Base-by-base conservation (phyloP, 495 filamentous ascomycete species). In the Hypoxylon intermedium region DNA sequence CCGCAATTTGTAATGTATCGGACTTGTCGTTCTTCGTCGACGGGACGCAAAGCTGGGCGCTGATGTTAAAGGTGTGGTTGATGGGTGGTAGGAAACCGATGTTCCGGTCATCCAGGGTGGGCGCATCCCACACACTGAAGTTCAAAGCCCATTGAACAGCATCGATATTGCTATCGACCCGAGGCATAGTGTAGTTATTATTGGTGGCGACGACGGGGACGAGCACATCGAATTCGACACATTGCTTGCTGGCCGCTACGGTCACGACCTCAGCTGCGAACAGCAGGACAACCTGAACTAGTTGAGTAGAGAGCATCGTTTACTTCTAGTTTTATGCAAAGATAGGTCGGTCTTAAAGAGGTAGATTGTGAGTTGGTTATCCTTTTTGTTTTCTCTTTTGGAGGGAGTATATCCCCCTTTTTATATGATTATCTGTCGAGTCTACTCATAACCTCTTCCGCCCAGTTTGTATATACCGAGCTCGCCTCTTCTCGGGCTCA, bases 1-100 rank as follows among this genome's bases (percentile, higher is more conserved):
- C 82, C 12, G 85, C 65, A 21, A 86, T 53, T 59, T 85, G 83
- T n/a, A 85, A 57, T 9, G 65, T 75, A 16, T 74, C 37, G 23
- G 41, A 47, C 16, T 43, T 72, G 16, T 55, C 60, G 11, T 49
- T 50, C 5, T 58, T 65, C 20, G 53, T 70, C 28, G 67, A 63
- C 5, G 74, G 78, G 9, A 67, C 51, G 59, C 77, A 80, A 48
- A 75, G 77, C 42, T 69, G 61, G 21, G 75, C 75, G 18, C 56
- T 73, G 57, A 80, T 75, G 9, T 73, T 63, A 67, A 76, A 79
- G 20, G 56, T 67, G 21, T 72, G 67, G 13, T 63, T 67, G 42
- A 77, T 67, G 18, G 72, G 74, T 30, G 72, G 74, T 30, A 67
- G 54, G 52, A 71, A 73, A 45, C 64, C 70, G 18, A 23, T 34